These are phyloP conservation scores for Penicillium psychrofluorescens DNA, from an alignment of 495 filamentous ascomycete genomes.

Conservation along the genomic window DNA sequence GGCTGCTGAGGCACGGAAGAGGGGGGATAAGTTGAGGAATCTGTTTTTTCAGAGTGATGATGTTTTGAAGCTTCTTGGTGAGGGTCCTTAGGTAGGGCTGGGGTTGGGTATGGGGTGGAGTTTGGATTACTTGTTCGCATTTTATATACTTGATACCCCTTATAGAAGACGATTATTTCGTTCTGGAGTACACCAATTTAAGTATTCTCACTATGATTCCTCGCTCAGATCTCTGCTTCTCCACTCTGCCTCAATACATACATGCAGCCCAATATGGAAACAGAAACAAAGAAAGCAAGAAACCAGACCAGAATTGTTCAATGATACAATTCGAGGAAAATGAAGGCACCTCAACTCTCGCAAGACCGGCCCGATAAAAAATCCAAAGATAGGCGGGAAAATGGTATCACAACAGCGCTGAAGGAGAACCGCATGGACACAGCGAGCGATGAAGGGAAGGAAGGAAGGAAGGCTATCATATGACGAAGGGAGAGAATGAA, in stretches of 20 bases:
- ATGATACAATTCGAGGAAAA: not conserved
- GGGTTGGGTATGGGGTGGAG: not conserved
- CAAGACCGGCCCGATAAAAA: constrained; percentile 6
- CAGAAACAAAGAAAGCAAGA: not conserved
- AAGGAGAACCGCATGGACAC: constrained; percentile 9
- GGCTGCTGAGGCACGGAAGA: constrained; percentile 53
- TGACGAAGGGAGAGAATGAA: not conserved
- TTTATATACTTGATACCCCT: too few relatives aligned
- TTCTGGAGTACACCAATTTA: too few relatives aligned
- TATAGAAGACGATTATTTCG: too few relatives aligned
- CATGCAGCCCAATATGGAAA: not conserved
- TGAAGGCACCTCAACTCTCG: constrained; percentile 5
- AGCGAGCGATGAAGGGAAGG: not conserved
- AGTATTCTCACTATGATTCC: too few relatives aligned
- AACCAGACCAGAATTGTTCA: not conserved
- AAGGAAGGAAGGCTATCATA: too few relatives aligned
- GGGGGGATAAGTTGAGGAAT: constrained; percentile 52
- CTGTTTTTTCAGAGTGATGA: constrained; percentile 65
- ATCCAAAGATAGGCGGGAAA: constrained; percentile 10
- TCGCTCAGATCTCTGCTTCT: too few relatives aligned
- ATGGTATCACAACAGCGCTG: constrained; percentile 36
- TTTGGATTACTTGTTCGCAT: not conserved
- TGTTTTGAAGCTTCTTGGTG: constrained; percentile 64
- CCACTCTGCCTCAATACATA: not conserved
- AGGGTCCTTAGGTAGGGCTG: constrained; percentile 4